Conservation (phyloP, 257 asterid genomes). For the Plantago major region DNA sequence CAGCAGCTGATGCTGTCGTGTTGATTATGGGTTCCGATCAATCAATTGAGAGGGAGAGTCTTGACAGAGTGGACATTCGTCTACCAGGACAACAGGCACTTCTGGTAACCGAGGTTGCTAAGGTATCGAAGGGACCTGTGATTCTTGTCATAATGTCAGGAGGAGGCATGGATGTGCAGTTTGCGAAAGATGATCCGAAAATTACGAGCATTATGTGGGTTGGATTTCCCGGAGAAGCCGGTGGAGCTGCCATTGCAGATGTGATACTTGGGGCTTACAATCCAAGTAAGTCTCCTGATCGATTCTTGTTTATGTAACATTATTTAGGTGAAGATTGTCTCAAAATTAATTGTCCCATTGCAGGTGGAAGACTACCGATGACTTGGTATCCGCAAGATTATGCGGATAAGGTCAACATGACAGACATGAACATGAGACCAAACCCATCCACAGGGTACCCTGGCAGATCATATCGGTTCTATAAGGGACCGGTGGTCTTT, state of each 20-base stretch:
- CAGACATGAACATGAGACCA: slow-evolving; percentile 67
- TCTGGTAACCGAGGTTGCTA: slow-evolving; percentile 46
- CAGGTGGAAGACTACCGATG: slow-evolving; percentile 72
- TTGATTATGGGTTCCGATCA: slow-evolving; percentile 60
- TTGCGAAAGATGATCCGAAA: slow-evolving; percentile 51
- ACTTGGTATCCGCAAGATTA: slow-evolving; percentile 74
- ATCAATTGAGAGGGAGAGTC: slow-evolving; percentile 43
- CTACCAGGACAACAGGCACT: slow-evolving; percentile 62
- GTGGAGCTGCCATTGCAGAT: slow-evolving; percentile 63
- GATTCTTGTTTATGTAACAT: background rate
- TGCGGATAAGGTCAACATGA: slow-evolving; percentile 45
- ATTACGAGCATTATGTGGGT: slow-evolving; percentile 61
- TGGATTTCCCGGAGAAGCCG: slow-evolving; percentile 72
- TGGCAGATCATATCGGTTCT: slow-evolving; percentile 58
- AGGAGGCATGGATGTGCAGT: slow-evolving; percentile 62
- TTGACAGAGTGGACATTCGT: slow-evolving; percentile 42
- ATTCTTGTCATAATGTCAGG: slow-evolving; percentile 69
- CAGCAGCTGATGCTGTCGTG: slow-evolving; percentile 53
- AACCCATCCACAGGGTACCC: slow-evolving; percentile 57
- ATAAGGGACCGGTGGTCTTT: slow-evolving; percentile 46
- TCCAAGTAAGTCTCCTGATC: slow-evolving; percentile 40
- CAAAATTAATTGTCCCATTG: background rate
- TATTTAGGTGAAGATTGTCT: background rate
- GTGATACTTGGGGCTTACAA: slow-evolving; percentile 48
- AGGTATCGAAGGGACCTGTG: slow-evolving; percentile 53